These are phyloP conservation scores for Paxillus rubicundulus DNA, from an alignment of 768 basidiomycete genomes.

Conservation along the genomic window DNA sequence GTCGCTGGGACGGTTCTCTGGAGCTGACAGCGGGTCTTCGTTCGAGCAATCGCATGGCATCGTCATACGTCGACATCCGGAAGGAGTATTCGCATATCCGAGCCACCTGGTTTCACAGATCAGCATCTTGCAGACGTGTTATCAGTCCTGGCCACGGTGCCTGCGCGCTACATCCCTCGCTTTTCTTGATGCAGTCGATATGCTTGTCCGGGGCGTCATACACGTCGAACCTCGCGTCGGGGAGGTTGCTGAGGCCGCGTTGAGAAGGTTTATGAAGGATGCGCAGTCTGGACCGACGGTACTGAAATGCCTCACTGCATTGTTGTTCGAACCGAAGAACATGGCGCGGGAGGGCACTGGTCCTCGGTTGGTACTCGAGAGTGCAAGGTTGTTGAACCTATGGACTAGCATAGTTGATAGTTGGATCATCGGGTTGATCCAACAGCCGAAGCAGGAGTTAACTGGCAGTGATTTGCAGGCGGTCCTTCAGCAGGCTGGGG, in stretches of 20 bases:
- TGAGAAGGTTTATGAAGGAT: conserved; percentile 73
- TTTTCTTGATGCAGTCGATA: conserved; percentile 64
- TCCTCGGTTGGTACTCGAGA: conserved; percentile 63
- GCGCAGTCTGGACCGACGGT: conserved; percentile 52
- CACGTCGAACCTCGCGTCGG: conserved; percentile 79
- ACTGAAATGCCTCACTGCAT: conserved; percentile 61
- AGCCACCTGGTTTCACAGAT: conserved; percentile 58
- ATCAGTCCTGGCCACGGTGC: conserved; percentile 84
- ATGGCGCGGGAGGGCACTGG: conserved; percentile 65
- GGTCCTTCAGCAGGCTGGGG: conserved; percentile 47
- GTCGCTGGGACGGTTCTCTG: conserved; percentile 52
- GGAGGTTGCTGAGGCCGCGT: conserved; percentile 62
- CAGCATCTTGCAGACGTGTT: conserved; percentile 68
- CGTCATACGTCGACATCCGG: conserved; percentile 65
- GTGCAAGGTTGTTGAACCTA: conserved; percentile 59
- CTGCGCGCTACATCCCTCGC: conserved; percentile 53
- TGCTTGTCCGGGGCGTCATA: conserved; percentile 77
- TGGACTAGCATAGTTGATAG: conserved; percentile 73
- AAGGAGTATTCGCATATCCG: conserved; percentile 66
- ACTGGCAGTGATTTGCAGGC: conserved; percentile 41
- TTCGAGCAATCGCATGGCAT: conserved; percentile 72
- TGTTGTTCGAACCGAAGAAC: conserved; percentile 68
- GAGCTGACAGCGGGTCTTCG: conserved; percentile 36
- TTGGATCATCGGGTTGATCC: conserved; percentile 56
- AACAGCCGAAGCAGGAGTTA: conserved; percentile 38